Evolutionary conservation across 495 filamentous ascomycete species (phyloP).

Genomic region (Glutinoglossum americanum): DNA sequence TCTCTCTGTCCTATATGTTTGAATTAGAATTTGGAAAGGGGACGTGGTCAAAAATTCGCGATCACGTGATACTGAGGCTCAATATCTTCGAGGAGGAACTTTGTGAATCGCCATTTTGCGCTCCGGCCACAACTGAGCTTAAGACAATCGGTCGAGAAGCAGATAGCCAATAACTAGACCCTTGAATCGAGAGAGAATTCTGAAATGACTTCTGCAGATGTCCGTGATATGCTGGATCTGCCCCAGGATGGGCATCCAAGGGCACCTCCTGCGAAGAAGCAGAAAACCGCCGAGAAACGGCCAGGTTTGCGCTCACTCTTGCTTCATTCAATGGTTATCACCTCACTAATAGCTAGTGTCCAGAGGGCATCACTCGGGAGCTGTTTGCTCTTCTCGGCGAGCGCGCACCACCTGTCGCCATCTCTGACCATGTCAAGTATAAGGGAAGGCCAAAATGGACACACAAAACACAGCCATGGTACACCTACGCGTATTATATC

Average conservation of each 20-base stretch:
- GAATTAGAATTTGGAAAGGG: too few species aligned
- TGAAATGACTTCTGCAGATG: constrained; percentile 55
- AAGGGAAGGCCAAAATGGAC: constrained; percentile 38
- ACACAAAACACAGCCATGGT: constrained; percentile 36
- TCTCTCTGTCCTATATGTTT: too few species aligned
- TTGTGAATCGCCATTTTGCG: too few species aligned
- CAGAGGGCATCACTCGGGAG: constrained; percentile 55
- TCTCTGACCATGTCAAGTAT: constrained; percentile 39
- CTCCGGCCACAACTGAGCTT: not conserved
- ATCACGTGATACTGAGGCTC: not conserved
- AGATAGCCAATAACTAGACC: not conserved
- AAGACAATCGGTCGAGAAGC: not conserved
- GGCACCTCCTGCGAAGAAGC: constrained; percentile 47
- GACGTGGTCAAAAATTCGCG: not conserved
- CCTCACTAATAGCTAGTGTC: constrained; percentile 12
- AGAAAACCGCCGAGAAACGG: constrained; percentile 46
- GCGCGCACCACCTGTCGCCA: constrained; percentile 44
- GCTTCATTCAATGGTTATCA: constrained; percentile 19
- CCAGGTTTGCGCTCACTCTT: constrained; percentile 36
- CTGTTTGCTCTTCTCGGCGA: constrained; percentile 43
- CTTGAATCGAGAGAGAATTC: not conserved
- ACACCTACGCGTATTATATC: constrained; percentile 6
- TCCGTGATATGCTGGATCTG: constrained; percentile 77
- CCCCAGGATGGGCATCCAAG: constrained; percentile 39
- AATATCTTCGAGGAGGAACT: not conserved